These are phyloP conservation scores for Neolentinus lepideus DNA, from an alignment of 1,284 basidiomycete species.

Conservation along the genomic window DNA sequence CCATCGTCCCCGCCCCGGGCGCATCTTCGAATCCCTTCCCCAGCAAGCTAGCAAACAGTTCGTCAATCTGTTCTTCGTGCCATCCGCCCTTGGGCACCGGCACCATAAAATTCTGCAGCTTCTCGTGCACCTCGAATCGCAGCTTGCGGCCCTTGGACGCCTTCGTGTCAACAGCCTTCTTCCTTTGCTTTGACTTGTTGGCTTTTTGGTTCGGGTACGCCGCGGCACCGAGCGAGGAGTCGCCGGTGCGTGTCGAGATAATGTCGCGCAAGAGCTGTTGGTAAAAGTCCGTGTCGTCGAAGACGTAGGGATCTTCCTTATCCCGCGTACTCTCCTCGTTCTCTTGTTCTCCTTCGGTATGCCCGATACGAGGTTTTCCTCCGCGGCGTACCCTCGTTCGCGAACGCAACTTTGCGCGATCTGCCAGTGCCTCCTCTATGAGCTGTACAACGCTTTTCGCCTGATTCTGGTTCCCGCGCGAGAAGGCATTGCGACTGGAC, in stretches of 20 bases:
- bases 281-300: conserved; percentile 90
- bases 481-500: conserved; percentile 61
- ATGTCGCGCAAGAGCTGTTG: conserved; percentile 84
- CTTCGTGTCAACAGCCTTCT: conserved; percentile 84
- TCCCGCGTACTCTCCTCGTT: conserved; percentile 24
- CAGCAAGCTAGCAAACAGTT: conserved; percentile 81
- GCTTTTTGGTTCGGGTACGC: not conserved
- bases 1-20: conserved; percentile 13
- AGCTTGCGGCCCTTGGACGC: conserved; percentile 79
- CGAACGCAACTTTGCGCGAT: conserved; percentile 46
- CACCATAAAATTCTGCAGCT: conserved; percentile 91
- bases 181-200: conserved; percentile 50
- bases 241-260: conserved; percentile 60
- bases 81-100: conserved; percentile 70
- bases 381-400: conserved; percentile 49
- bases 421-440: conserved; percentile 62
- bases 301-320: conserved; percentile 47
- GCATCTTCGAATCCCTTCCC: conserved; percentile 55
- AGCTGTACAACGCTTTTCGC: conserved; percentile 50
- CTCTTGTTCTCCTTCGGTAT: conserved; percentile 14
- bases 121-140: conserved; percentile 90
- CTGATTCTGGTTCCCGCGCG: conserved; percentile 36
- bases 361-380: conserved; percentile 20
- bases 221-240: not conserved
- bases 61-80: conserved; percentile 93